A percentile compares a stretch with the other conserved stretches of the same genome.
Evolutionary conservation across 371 early-diverging fungal species (phyloP).

Genomic region (Basidiobolus meristosporus): DNA sequence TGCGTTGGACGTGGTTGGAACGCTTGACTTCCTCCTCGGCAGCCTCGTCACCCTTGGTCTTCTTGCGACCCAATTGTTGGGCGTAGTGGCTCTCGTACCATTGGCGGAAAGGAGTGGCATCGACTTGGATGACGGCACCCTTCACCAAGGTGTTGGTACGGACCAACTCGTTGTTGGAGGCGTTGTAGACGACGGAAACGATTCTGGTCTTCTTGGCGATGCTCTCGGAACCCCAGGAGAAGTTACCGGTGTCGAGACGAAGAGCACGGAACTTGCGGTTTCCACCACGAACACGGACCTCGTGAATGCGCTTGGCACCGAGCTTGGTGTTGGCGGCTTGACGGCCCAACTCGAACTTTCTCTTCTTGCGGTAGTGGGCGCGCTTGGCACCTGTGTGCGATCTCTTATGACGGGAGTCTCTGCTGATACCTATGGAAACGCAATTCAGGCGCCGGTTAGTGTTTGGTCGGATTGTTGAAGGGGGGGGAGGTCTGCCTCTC

Average conservation of each 20-base stretch:
- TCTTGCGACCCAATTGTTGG: conserved; percentile 71
- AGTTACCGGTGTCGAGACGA: conserved; percentile 94
- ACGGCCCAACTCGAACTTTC: conserved; percentile 98
- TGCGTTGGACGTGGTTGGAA: conserved; percentile 80
- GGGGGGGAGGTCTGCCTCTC: too few species aligned
- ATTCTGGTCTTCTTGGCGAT: conserved; percentile 91
- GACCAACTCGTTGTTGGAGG: conserved; percentile 99
- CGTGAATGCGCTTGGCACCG: conserved; percentile 87
- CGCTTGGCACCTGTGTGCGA: conserved; percentile 95
- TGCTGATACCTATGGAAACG: conserved; percentile 64
- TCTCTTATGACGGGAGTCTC: conserved; percentile 97
- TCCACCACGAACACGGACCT: conserved; percentile 96
- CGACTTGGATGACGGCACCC: conserved; percentile 95
- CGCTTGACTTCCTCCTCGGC: conserved; percentile 25
- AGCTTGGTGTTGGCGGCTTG: conserved; percentile 97
- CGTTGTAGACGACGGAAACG: conserved; percentile 97
- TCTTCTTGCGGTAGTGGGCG: conserved; percentile 95
- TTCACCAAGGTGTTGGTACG: conserved; percentile 99
- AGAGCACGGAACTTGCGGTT: conserved; percentile 97
- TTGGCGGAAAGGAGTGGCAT: conserved; percentile 97
- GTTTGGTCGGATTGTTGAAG: too few species aligned
- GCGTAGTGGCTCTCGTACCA: conserved; percentile 97
- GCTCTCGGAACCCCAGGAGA: conserved; percentile 94
- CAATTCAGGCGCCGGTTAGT: too few species aligned
- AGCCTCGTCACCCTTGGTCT: conserved; percentile 27